Evolutionary conservation across 225 moss, liverwort and hornwort genomes (phyloP), one percentile per base, ranked within the genome.

Genomic region (Polytrichum commune): DNA sequence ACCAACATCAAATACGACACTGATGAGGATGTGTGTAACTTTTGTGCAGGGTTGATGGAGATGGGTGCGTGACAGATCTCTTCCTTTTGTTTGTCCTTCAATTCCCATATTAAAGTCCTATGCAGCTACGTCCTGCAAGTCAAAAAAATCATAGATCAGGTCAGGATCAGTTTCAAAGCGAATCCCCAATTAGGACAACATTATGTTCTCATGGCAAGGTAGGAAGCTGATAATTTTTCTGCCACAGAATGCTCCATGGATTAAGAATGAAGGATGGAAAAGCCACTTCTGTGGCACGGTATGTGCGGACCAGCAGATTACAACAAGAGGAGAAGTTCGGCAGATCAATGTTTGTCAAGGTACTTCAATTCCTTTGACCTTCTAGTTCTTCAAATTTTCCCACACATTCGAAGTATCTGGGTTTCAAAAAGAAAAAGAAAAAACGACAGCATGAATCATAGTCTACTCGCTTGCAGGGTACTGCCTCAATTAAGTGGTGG

Each of bases 171-270:
- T 58, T 58, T 46, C 10, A 4, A 46, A 13, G 46, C 0, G 46
- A 13, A 46, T 46, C 46, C 13, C 13, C 46, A 46, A 58, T 6
- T 22, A 58, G 58, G 8, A 24, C 9, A 58, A 20, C 22, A 20
- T 6, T 58, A 20, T 22, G 22, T 20, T 24, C 24, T 20, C 24
- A 6, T 58, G 1, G 58, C 2, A 20, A 23, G 22, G 24, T 24
- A 1, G 58, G 24, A n/a, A 20, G 7, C 7, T 58, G 6, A 58
- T 58, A 0, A 7, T 6, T 1, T 20, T 20, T 27, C 4, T 56
- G 4, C 7, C 72, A 72, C 83, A 83, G 92, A 46, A 90, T 92
- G 90, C 67, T 92, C 30, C 89, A 88, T 64, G 85, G 83, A 4
- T 63, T 90, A 32, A 71, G 80, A 29, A 83, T 92, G 60, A 85